phyloP scores from a whole-genome alignment of 768 basidiomycete species.

The Erythrobasidium yunnanense region DNA sequence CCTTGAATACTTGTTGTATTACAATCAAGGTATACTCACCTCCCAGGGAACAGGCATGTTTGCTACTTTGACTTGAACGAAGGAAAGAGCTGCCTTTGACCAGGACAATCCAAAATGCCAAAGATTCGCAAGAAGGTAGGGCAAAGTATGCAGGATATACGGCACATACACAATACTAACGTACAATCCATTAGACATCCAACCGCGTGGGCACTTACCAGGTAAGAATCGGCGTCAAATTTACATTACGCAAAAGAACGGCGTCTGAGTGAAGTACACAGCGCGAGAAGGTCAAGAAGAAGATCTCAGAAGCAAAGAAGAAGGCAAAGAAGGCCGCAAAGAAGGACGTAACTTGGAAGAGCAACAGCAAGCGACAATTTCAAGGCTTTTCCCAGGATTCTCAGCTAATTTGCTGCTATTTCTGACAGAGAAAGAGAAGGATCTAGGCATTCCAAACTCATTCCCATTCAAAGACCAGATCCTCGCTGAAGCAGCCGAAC shows the following conservation, averaged over 20 bases:
- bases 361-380: conserved; percentile 37
- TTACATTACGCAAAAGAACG: no score
- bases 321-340: conserved; percentile 43
- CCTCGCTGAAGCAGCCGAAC: conserved; percentile 44
- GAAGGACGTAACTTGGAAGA: conserved; percentile 46
- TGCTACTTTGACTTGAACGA: neutral
- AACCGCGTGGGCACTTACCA: conserved; percentile 3
- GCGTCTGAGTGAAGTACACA: neutral
- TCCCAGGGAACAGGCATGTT: conserved; percentile 28
- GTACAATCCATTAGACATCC: conserved; percentile 24
- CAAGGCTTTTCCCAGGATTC: no score
- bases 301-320: conserved; percentile 41
- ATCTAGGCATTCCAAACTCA: conserved; percentile 45
- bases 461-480: conserved; percentile 47
- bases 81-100: neutral
- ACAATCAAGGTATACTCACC: neutral
- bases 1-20: neutral
- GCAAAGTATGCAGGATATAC: conserved; percentile 4
- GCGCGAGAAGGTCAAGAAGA: conserved; percentile 37
- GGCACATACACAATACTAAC: conserved; percentile 20
- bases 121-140: conserved; percentile 26
- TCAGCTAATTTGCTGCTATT: no score
- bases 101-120: conserved; percentile 10
- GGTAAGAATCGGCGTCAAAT: neutral
- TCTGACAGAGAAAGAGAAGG: conserved; percentile 43